Evolutionary conservation across 176 grass and related monocot species (phyloP), one percentile per base, ranked within the genome.

Genomic region (Carex scoparia): DNA sequence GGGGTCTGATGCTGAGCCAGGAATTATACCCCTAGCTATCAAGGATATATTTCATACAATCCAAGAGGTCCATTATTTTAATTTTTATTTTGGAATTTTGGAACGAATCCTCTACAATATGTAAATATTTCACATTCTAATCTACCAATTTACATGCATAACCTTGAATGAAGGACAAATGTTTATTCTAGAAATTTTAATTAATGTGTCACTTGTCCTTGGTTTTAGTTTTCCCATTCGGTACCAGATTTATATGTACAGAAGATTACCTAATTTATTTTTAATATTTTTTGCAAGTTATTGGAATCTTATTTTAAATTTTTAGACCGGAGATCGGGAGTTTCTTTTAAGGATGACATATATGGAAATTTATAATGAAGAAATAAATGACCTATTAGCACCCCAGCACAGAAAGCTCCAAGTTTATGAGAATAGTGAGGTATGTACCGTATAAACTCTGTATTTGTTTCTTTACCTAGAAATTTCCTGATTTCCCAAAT

Each of bases 311-410:
- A 4, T 46, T 74, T 83, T 81, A 23, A 71, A 58, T 86, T 23
- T 2, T 85, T 64, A 98, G 95, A 88, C 94, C 85, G 84, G 82
- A 84, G 89, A 93, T 63, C 88, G 95, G 80, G 95, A 98, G 65
- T 98, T 98, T 59, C 88, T 98, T 87, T 84, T 98, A 49, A 91
- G 91, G 10, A 98, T 98, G 95, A 94, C 93, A 61, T 98, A 98
- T 68, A 94, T 98, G 95, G 95, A 98, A 86, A 94, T 98, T 37
- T 98, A 94, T 63, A 98, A 98, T 89, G 95, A 98, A 89, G 92
- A 98, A 57, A 98, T 98, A 70, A 94, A 98, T 86, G 95, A 94
- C 49, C 85, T 98, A 65, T 84, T 98, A 76, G 95, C 89, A 19
- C 95, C 93, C 56, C 93, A 98, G 88, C 95, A 98, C 86, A 88